Conservation (phyloP, 805 yeast species). For the Candida chilensis region DNA sequence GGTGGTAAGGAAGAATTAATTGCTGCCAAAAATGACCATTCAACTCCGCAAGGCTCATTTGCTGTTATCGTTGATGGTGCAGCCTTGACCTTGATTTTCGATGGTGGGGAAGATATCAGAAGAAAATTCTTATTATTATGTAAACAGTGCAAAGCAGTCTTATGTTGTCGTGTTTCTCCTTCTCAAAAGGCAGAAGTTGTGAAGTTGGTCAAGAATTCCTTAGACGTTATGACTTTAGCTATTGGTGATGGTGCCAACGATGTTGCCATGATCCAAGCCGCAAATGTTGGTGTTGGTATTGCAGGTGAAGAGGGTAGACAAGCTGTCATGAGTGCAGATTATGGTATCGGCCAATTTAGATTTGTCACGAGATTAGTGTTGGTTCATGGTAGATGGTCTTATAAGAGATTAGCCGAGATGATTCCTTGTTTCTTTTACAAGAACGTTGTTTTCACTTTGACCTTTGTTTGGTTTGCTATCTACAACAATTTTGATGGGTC, state of each 20-base stretch:
- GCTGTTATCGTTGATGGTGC: constrained; percentile 79
- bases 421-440: constrained; percentile 76
- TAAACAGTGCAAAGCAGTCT: constrained; percentile 72
- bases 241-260: constrained; percentile 89
- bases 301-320: constrained; percentile 91
- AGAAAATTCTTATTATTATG: constrained; percentile 62
- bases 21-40: constrained; percentile 48
- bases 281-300: constrained; percentile 83
- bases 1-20: constrained; percentile 53
- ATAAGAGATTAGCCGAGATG: constrained; percentile 75
- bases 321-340: constrained; percentile 84
- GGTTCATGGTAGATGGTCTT: constrained; percentile 85
- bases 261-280: constrained; percentile 87
- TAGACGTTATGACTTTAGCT: constrained; percentile 78
- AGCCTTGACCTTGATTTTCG: constrained; percentile 48
- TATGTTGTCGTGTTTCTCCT: constrained; percentile 85
- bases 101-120: constrained; percentile 28
- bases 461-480: constrained; percentile 76
- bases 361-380: constrained; percentile 55
- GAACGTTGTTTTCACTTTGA: constrained; percentile 65
- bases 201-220: constrained; percentile 60
- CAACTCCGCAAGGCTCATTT: constrained; percentile 56
- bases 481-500: constrained; percentile 72
- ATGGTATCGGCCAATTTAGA: constrained; percentile 79
- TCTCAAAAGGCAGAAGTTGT: constrained; percentile 85